These are phyloP conservation scores for Solanum rostratum DNA, from an alignment of 257 asterid species.

Conservation along the genomic window DNA sequence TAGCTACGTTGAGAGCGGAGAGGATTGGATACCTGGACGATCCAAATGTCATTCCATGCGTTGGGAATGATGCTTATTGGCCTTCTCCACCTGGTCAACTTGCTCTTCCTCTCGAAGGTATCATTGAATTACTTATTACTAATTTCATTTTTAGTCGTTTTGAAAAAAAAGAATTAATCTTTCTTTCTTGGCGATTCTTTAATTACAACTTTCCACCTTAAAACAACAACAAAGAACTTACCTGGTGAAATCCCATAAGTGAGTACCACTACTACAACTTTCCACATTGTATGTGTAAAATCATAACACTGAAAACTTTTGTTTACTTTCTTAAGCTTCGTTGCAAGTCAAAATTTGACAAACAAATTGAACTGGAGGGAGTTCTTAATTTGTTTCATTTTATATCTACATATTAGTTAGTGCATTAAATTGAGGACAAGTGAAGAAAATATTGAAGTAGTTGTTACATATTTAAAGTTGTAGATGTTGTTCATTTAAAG, in stretches of 20 bases:
- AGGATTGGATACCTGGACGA: constrained; percentile 69
- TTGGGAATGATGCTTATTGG: constrained; percentile 84
- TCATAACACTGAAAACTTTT: background rate
- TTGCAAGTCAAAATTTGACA: background rate
- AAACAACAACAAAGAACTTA: too few species aligned
- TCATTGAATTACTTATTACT: background rate
- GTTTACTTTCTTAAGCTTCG: too few species aligned
- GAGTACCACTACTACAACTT: too few species aligned
- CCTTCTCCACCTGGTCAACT: constrained; percentile 71
- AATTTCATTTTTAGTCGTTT: background rate
- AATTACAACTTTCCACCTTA: background rate
- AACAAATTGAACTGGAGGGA: background rate
- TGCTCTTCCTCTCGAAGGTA: constrained; percentile 84
- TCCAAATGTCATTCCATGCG: constrained; percentile 82
- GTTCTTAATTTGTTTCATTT: background rate
- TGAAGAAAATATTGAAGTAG: background rate
- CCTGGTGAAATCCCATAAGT: too few species aligned
- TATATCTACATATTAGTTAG: background rate
- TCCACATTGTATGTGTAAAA: background rate
- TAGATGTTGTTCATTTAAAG: background rate
- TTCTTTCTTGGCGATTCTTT: background rate
- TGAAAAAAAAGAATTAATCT: background rate
- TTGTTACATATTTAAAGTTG: background rate
- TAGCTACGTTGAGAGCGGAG: constrained; percentile 60
- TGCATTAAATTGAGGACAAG: background rate